Percentiles rank a stretch among this genome's conserved stretches.
phyloP scores from a whole-genome alignment of 1,139 yeast species.

The Geotrichum europaeum region DNA sequence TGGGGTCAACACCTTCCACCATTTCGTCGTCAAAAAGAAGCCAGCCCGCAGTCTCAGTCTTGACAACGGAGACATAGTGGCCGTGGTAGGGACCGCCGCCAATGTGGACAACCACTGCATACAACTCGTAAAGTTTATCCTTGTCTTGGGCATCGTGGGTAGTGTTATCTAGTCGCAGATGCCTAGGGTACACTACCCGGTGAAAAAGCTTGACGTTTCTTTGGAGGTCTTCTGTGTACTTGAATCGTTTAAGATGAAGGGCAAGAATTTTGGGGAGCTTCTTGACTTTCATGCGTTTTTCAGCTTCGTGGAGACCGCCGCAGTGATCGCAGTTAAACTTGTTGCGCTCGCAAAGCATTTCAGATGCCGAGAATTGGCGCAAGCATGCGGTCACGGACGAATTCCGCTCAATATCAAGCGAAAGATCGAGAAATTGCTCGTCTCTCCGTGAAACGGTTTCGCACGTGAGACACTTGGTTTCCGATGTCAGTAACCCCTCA shows the following conservation, averaged over 20 bases:
- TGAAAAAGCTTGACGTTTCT: conserved; percentile 83
- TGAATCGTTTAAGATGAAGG: conserved; percentile 83
- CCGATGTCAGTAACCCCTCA: conserved; percentile 80
- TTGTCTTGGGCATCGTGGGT: conserved; percentile 48
- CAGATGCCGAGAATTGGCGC: conserved; percentile 76
- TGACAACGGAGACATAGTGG: conserved; percentile 83
- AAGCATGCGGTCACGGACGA: conserved; percentile 71
- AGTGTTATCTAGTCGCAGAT: conserved; percentile 68
- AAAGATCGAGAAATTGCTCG: conserved; percentile 79
- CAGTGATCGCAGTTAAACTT: conserved; percentile 92
- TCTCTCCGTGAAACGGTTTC: conserved; percentile 80
- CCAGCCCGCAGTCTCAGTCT: conserved; percentile 80
- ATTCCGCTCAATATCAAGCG: conserved; percentile 76
- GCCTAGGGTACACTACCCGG: conserved; percentile 73
- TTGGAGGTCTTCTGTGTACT: conserved; percentile 78
- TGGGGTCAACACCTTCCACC: conserved; percentile 81
- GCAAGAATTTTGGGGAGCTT: conserved; percentile 73
- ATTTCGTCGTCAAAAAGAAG: conserved; percentile 90
- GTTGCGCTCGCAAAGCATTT: conserved; percentile 77
- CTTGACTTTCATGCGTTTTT: conserved; percentile 79
- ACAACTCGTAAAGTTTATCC: conserved; percentile 67
- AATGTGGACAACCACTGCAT: conserved; percentile 83
- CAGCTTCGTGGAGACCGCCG: conserved; percentile 89
- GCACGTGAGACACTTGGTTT: conserved; percentile 85
- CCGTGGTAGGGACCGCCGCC: conserved; percentile 99